Percentiles rank a stretch among this genome's conserved stretches.
Conservation (phyloP, 768 basidiomycete genomes). For the Gymnopilus dilepis region DNA sequence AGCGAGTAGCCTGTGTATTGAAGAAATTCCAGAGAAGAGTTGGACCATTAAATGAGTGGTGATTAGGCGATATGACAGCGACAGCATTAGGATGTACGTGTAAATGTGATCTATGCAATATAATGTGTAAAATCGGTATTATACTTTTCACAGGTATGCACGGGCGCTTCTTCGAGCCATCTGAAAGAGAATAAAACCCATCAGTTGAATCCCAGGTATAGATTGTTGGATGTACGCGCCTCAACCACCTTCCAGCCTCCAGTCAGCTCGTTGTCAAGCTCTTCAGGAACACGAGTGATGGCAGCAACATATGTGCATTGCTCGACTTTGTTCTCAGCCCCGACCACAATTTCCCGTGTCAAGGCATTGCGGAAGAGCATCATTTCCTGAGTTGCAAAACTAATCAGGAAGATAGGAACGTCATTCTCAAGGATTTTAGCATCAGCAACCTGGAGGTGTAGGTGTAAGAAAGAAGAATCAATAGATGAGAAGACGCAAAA, state of each 20-base stretch:
- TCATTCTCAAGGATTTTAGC: constrained; percentile 92
- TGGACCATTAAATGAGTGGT: constrained; percentile 27
- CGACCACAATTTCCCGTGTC: constrained; percentile 85
- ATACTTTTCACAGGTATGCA: constrained; percentile 48
- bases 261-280: constrained; percentile 90
- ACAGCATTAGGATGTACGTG: constrained; percentile 13
- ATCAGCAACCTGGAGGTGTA: constrained; percentile 64
- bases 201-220: background rate
- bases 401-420: constrained; percentile 88
- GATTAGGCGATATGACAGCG: constrained; percentile 28
- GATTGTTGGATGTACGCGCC: constrained; percentile 50
- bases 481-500: constrained; percentile 14
- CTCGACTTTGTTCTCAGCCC: constrained; percentile 90
- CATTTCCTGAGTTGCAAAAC: constrained; percentile 94
- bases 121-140: constrained; percentile 25
- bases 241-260: constrained; percentile 99
- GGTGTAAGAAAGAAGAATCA: background rate
- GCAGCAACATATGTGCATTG: constrained; percentile 94
- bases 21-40: background rate
- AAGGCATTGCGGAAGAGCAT: constrained; percentile 89
- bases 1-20: too few species aligned
- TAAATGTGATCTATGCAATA: constrained; percentile 9
- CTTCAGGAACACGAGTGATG: constrained; percentile 85
- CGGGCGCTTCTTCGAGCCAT: constrained; percentile 52
- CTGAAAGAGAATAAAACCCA: constrained; percentile 25